These are phyloP conservation scores for Leishmania tarentolae DNA, from an alignment of 208 protist genomes.

Conservation along the genomic window DNA sequence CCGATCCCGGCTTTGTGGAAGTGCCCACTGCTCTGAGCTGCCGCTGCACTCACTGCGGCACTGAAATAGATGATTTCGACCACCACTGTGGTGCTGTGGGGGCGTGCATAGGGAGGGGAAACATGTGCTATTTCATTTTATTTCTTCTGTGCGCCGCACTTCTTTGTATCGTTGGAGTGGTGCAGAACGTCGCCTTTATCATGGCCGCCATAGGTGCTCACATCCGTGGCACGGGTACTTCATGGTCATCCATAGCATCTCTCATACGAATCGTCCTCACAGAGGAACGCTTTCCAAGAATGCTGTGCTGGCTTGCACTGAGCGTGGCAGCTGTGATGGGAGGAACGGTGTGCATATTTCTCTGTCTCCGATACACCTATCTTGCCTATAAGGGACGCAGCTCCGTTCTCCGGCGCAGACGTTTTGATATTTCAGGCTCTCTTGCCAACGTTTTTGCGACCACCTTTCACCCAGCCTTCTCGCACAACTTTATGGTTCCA, in stretches of 20 bases:
- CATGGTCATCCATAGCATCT: neutral
- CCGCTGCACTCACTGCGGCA: slow-evolving; percentile 45
- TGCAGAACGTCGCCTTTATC: slow-evolving; percentile 3
- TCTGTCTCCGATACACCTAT: slow-evolving; percentile 26
- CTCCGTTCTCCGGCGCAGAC: slow-evolving; percentile 39
- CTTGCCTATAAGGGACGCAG: slow-evolving; percentile 9
- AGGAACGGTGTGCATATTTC: slow-evolving; percentile 15
- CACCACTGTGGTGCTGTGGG: slow-evolving; percentile 83
- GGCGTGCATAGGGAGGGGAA: slow-evolving; percentile 72
- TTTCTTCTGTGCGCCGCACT: slow-evolving; percentile 41
- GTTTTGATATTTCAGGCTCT: slow-evolving; percentile 5
- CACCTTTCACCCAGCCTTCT: slow-evolving; percentile 24
- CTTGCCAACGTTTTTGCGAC: slow-evolving; percentile 26
- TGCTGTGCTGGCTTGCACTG: slow-evolving; percentile 11
- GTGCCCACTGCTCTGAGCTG: slow-evolving; percentile 30
- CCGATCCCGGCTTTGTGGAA: slow-evolving; percentile 55
- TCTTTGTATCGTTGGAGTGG: slow-evolving; percentile 14
- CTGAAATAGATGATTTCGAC: slow-evolving; percentile 75
- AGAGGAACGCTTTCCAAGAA: neutral
- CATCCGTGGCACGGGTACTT: neutral
- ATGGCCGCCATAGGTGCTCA: neutral
- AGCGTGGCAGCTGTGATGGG: slow-evolving; percentile 15
- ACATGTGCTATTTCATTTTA: slow-evolving; percentile 73
- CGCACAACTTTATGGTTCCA: slow-evolving; percentile 13
- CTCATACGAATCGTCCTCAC: neutral